Conservation (phyloP, 2,329 filamentous ascomycete species). For the Rutstroemia sydowiana region DNA sequence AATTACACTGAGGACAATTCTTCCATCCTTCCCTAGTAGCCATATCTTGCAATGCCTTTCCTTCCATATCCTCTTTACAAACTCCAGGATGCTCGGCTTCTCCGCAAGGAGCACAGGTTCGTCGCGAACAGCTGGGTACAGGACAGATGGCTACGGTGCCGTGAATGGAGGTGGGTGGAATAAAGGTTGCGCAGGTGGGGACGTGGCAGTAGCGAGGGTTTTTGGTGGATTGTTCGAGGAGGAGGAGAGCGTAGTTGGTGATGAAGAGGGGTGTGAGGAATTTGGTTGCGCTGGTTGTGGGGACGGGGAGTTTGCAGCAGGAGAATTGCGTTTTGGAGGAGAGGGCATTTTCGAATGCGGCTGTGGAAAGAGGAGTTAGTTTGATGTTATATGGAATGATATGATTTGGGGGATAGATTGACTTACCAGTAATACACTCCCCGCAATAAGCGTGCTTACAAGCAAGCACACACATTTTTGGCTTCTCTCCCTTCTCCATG, state of each 20-base stretch:
- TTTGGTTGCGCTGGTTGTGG: not conserved
- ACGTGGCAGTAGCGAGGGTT: conserved; percentile 25
- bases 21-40: conserved; percentile 24
- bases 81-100: conserved; percentile 22
- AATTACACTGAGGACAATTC: conserved; percentile 22
- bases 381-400: not conserved
- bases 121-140: conserved; percentile 10
- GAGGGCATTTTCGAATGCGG: conserved; percentile 17
- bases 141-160: conserved; percentile 19
- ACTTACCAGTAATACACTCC: conserved; percentile 16
- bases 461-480: conserved; percentile 11
- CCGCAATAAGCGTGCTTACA: conserved; percentile 20
- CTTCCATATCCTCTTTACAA: conserved; percentile 23
- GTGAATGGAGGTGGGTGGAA: conserved; percentile 21
- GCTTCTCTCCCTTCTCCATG: conserved; percentile 14
- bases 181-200: conserved; percentile 21
- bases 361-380: conserved; percentile 6
- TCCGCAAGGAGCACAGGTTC: conserved; percentile 23
- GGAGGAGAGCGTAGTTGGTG: conserved; percentile 17
- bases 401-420: not conserved
- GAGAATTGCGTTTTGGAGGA: conserved; percentile 16
- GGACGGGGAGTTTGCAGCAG: conserved; percentile 15
- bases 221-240: conserved; percentile 24
- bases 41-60: conserved; percentile 17
- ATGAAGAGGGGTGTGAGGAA: conserved; percentile 12